Percentiles rank a stretch among this genome's conserved stretches.
phyloP scores from a whole-genome alignment of 2,329 filamentous ascomycete genomes.

The Blumeriella jaapii region DNA sequence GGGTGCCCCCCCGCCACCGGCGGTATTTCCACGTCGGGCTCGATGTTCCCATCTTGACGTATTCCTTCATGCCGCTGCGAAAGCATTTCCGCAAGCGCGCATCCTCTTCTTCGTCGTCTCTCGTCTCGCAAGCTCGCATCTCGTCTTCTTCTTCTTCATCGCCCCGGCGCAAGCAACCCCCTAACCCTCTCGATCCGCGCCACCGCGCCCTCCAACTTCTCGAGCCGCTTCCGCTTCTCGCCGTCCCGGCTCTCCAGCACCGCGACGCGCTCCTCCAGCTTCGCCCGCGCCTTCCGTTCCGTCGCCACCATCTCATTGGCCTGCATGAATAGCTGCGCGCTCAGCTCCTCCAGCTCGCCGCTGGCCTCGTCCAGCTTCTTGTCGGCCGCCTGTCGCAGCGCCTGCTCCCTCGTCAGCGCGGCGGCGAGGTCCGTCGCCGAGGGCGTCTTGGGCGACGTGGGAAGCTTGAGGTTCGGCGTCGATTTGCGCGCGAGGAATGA shows the following conservation, averaged over 20 bases:
- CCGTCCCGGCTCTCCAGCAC: conserved; percentile 57
- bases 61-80: conserved; percentile 12
- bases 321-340: conserved; percentile 64
- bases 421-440: conserved; percentile 42
- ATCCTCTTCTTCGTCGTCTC: background rate
- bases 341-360: conserved; percentile 68
- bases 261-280: conserved; percentile 58
- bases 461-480: conserved; percentile 29
- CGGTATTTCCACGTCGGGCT: conserved; percentile 4
- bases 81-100: background rate
- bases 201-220: conserved; percentile 60
- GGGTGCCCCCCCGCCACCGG: background rate
- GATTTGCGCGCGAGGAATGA: conserved; percentile 42
- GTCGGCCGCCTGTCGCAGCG: conserved; percentile 57
- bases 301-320: conserved; percentile 80
- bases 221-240: conserved; percentile 58
- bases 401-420: conserved; percentile 55
- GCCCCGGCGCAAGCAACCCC: conserved; percentile 37
- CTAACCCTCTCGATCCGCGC: conserved; percentile 60
- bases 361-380: conserved; percentile 53
- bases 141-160: conserved; percentile 10
- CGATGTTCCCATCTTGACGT: conserved; percentile 14
- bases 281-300: conserved; percentile 59
- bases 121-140: conserved; percentile 1
- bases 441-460: conserved; percentile 17